phyloP scores from a whole-genome alignment of 371 early-diverging fungal species.

The Rhizomucor pusillus region DNA sequence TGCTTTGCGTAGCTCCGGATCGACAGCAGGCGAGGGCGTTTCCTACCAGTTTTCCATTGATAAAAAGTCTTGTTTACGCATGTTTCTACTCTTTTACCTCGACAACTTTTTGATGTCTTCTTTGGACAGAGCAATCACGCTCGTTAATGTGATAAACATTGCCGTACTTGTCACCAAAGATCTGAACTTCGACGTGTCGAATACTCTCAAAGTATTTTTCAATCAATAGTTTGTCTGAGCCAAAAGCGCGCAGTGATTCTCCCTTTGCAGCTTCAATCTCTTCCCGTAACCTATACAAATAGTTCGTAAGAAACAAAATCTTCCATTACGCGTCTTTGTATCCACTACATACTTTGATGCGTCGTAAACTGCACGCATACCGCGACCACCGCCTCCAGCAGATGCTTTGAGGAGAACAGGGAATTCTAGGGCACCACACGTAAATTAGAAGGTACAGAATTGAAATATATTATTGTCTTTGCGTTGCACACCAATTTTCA shows the following conservation, averaged over 20 bases:
- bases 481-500: conserved; percentile 35
- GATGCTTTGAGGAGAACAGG: conserved; percentile 90
- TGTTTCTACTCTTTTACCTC: conserved; percentile 50
- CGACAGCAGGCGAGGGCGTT: conserved; percentile 60
- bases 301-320: conserved; percentile 17
- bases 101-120: conserved; percentile 85
- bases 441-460: not conserved
- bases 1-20: conserved; percentile 39
- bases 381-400: conserved; percentile 93
- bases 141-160: conserved; percentile 84
- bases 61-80: not conserved
- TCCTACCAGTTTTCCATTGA: conserved; percentile 25
- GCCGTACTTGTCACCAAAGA: conserved; percentile 79
- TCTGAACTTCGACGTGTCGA: conserved; percentile 90
- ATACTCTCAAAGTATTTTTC: conserved; percentile 92
- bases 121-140: conserved; percentile 88
- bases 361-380: conserved; percentile 74
- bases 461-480: not conserved
- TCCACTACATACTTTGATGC: conserved; percentile 26
- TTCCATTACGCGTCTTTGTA: not conserved
- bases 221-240: conserved; percentile 85
- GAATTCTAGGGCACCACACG: conserved; percentile 51
- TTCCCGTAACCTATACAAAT: conserved; percentile 16
- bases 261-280: conserved; percentile 3
- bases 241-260: conserved; percentile 71